Evolutionary conservation across 495 filamentous ascomycete genomes (phyloP), one percentile per base, ranked within the genome.

Genomic region (Podospora bellae-mahoneyi): DNA sequence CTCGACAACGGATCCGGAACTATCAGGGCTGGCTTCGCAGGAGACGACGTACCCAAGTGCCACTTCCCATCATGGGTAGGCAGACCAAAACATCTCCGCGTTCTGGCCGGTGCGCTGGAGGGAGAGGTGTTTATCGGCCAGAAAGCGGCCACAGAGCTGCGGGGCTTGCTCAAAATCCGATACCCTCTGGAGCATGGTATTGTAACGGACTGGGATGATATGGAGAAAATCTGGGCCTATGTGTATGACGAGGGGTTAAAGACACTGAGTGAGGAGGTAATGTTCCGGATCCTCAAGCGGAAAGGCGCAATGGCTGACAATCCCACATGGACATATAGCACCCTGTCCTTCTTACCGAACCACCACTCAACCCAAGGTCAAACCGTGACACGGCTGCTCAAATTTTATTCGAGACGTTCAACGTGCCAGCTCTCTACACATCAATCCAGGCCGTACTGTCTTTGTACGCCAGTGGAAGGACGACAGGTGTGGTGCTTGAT

Each of bases 201-300:
- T 70, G 95, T 99, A 60, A 99, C 95, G 68, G 94, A 99, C 80
- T 99, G 95, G 95, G 95, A 98, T 74, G 95, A 99, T 75, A 99
- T 99, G 95, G 95, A 98, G 82, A 90, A 92, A 78, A 99, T 99
- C 80, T 99, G 95, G 95, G 91, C 93, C 71, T 86, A 83, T 66
- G 85, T 87, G 2, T 87, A 87, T 72, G 83, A 81, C 30, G 85
- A 87, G 67, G 87, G 86, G 56, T 79, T 99, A 71, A 98, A 97
- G 82, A 97, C 94, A 28, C 84, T 97, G 74, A 96, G 93, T 74
- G 95, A 98, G 83, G 96, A 99, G 83, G 91, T 94, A 77, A 77
- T 81, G 71, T 71, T 71, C 18, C 15, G 59, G 9, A 10, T 48
- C 39, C 39, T 48, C 39, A 48, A 48, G 15, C 9, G 39, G 39